Evolutionary conservation across 139 green algal species (phyloP), one percentile per base, ranked within the genome.

Genomic region (Tetratostichococcus sp.): DNA sequence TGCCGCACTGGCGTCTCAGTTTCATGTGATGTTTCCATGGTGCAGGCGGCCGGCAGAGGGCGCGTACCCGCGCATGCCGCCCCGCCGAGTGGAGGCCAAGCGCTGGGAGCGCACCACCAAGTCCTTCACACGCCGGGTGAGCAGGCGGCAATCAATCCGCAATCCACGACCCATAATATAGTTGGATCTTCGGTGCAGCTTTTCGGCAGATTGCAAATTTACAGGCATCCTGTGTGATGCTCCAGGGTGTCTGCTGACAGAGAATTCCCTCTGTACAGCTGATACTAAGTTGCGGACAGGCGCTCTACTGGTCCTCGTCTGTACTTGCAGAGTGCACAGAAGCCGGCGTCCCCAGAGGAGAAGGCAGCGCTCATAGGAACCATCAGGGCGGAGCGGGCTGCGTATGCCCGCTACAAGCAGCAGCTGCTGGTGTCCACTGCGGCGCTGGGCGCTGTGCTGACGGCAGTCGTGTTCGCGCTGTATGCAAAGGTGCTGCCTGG

Each of bases 341-440:
- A n/a, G 70, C 33, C 34, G 57, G 39, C 35, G 69, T 68, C 30
- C 59, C 69, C 77, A 17, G 79, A 72, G 8, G 80, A 86, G 43
- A 39, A 35, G 34, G 79, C 43, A 42, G 74, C 74, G 25, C 75
- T 81, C 43, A 76, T 72, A 26, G 88, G 83, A 30, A 28, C 70
- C 35, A n/a, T 62, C 21, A 75, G 58, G 25, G 79, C 74, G 1
- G 85, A 89, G 67, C 35, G 30, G 26, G 67, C 21, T n/a, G 73
- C 72, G n/a, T 97, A 94, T 74, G 87, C 93, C 25, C 11, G 76
- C 39, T 67, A 90, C 19, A 94, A 94, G 77, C 30, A 66, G 8
- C 87, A 93, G 67, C 87, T 90, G 35, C 83, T 89, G 80, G 65
- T 65, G 0, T 95, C 88, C 88, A 86, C 81, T 1, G 39, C 89